phyloP scores from a whole-genome alignment of 345 rosid genomes.

The Eucalyptus tenuipes region DNA sequence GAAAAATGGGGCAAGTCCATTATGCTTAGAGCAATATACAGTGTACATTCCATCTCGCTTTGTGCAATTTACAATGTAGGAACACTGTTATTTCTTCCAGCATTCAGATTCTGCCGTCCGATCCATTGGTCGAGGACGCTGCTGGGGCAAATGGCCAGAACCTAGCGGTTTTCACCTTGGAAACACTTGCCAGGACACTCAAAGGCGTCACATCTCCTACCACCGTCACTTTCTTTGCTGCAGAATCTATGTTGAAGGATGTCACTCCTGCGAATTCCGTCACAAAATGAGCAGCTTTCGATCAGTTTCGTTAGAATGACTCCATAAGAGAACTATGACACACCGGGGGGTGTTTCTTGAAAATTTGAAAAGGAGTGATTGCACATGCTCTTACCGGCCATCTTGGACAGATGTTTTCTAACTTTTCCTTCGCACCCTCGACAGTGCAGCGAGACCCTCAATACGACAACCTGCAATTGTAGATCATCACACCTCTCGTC shows the following conservation, averaged over 20 bases:
- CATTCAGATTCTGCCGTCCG: background rate
- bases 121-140: background rate
- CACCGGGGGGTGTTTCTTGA: background rate
- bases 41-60: background rate
- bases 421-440: conserved; percentile 89
- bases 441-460: conserved; percentile 89
- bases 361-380: background rate
- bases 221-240: conserved; percentile 54
- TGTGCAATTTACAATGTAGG: background rate
- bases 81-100: background rate
- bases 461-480: conserved; percentile 51
- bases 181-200: conserved; percentile 39
- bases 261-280: conserved; percentile 26
- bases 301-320: background rate
- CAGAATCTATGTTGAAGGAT: conserved; percentile 49
- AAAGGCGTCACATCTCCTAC: conserved; percentile 38
- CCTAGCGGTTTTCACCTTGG: conserved; percentile 52
- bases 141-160: conserved; percentile 28
- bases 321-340: background rate
- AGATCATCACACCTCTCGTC: background rate
- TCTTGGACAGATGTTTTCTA: conserved; percentile 78
- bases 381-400: conserved; percentile 45
- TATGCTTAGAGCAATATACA: background rate
- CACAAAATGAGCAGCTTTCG: background rate
- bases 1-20: background rate